Base-by-base conservation (phyloP, 164 flowering plant species). In the Kalanchoe fedtschenkoi region DNA sequence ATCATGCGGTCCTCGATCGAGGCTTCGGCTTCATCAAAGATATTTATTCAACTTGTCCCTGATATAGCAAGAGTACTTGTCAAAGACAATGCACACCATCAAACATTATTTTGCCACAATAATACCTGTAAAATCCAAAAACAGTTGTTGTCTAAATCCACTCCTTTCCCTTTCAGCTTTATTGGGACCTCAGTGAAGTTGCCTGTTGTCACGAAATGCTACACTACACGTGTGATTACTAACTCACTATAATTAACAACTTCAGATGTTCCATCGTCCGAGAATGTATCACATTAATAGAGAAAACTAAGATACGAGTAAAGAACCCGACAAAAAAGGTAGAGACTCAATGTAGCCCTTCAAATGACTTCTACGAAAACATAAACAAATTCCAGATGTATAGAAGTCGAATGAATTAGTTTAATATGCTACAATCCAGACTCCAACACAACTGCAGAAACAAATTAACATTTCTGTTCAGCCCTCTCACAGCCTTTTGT, bases 1-100 rank as follows among this genome's bases (percentile, higher is more conserved):
- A 74, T 93, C 97, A 69, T 90, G 99, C 19, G 87, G 89, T 55
- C 96, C 95, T 78, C 88, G n/a, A n/a, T n/a, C n/a, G 96, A 15
- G 87, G 83, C 76, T 87, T 93, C 15, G 97, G 99, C 78, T 88
- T 93, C 99, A 93, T 93, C 74, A 93, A 63, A 35, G 99, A 93
- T 66, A 93, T 93, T 71, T 93, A 97, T 71, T 93, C 99, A 43
- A 93, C 99, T 75, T 93, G 97, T 34, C 99, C 99, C 99, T 93
- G 72, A 61, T 33, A 61, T 68, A 16, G 65, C 9, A 44, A 26
- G 63, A 38, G 30, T 46, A 10, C 16, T 1, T 21, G 41, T 58
- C 28, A 58, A n/a, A 34, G 16, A 19, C 16, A 9, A 34, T 11
- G 15, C 54, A 22, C 7, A 58, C 35, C 21, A 19, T 10, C 17